Evolutionary conservation across 2,329 filamentous ascomycete species (phyloP).

Genomic region (Apiospora rasikravindrae): DNA sequence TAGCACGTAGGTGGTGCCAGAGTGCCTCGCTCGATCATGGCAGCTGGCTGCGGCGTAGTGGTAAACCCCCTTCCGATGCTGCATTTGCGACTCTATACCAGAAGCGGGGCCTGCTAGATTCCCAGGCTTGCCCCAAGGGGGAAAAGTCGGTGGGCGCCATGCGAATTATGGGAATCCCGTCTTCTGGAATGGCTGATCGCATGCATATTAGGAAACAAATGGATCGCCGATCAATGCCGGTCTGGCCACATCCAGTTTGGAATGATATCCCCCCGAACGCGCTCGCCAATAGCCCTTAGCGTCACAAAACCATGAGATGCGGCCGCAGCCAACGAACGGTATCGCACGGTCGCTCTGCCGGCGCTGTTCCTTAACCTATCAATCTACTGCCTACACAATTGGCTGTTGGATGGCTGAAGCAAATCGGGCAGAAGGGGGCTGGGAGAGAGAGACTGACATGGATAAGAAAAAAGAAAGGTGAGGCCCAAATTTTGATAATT

Average conservation of each 20-base stretch:
- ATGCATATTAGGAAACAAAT: conserved; percentile 12
- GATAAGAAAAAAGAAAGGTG: not conserved
- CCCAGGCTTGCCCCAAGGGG: not conserved
- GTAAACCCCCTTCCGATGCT: not conserved
- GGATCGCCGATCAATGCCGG: conserved; percentile 19
- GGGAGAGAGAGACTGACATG: not conserved
- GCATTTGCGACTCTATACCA: not conserved
- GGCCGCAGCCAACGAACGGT: not conserved
- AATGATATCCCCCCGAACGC: not conserved
- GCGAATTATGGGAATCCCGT: conserved; percentile 5
- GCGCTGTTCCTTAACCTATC: not conserved
- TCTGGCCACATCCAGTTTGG: not conserved
- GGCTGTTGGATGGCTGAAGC: too few species aligned
- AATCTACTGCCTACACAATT: not conserved
- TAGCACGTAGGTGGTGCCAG: too few species aligned
- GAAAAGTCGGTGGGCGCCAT: conserved; percentile 17
- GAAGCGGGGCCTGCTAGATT: not conserved
- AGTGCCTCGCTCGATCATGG: not conserved
- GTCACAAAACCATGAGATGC: not conserved
- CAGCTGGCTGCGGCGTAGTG: not conserved
- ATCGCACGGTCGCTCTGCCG: not conserved
- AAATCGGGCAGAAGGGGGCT: not conserved
- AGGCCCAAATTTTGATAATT: not conserved
- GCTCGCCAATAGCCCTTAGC: not conserved
- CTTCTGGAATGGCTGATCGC: conserved; percentile 11